These are phyloP conservation scores for Penicillium malachiteum DNA, from an alignment of 495 filamentous ascomycete genomes.

Conservation along the genomic window DNA sequence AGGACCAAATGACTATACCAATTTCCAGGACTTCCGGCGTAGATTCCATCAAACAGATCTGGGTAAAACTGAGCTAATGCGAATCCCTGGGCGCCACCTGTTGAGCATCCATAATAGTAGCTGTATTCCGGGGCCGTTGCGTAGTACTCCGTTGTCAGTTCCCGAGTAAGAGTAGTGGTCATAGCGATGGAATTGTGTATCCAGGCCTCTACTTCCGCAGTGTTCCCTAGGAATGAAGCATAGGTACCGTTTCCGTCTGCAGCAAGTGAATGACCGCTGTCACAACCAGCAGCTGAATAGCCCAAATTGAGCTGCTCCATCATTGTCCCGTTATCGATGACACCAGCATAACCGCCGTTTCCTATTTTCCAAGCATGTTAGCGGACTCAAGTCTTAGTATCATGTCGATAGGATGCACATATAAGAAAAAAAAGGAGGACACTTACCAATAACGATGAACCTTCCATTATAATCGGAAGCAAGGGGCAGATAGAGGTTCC, in stretches of 20 bases:
- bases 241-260: constrained; percentile 23
- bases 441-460: constrained; percentile 33
- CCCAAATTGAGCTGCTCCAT: constrained; percentile 31
- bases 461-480: constrained; percentile 23
- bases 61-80: constrained; percentile 44
- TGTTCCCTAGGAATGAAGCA: constrained; percentile 31
- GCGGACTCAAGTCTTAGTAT: background rate
- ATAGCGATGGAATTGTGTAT: constrained; percentile 44
- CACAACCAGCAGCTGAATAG: constrained; percentile 35
- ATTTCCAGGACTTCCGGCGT: constrained; percentile 41
- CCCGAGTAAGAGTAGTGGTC: constrained; percentile 31
- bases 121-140: constrained; percentile 23
- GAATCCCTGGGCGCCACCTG: constrained; percentile 49
- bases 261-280: constrained; percentile 28
- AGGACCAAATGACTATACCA: constrained; percentile 44
- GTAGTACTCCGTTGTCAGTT: constrained; percentile 31
- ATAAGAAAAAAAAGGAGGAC: background rate
- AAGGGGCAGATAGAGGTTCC: constrained; percentile 29
- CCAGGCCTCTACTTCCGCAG: constrained; percentile 37
- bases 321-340: constrained; percentile 29
- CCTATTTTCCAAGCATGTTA: constrained; percentile 17
- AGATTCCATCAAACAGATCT: constrained; percentile 42
- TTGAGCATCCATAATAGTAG: constrained; percentile 45
- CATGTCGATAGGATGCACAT: too few species aligned
- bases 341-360: constrained; percentile 39